A percentile compares a stretch with the other conserved stretches of the same genome.
These are phyloP conservation scores for Gossypium aridum DNA, from an alignment of 441 rosid genomes.

Conservation along the genomic window DNA sequence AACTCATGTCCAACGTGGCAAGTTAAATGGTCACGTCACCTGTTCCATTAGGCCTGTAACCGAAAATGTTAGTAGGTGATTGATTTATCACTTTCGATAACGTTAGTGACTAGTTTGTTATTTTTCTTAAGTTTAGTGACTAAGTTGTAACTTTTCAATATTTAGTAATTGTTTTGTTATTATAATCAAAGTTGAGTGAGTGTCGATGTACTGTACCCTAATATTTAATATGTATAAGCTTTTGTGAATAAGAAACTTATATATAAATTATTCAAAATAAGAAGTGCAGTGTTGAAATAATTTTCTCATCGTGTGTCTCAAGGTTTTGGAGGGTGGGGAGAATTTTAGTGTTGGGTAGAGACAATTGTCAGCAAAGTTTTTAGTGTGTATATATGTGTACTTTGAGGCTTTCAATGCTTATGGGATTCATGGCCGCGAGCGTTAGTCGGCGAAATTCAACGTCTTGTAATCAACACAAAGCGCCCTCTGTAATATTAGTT, in stretches of 20 bases:
- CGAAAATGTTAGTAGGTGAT: too few relatives aligned
- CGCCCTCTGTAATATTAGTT: conserved; percentile 2
- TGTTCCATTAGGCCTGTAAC: too few relatives aligned
- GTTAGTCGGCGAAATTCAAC: conserved; percentile 12
- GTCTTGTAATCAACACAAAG: conserved; percentile 4
- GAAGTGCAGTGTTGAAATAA: background rate
- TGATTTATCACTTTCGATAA: too few relatives aligned
- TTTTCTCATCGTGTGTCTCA: conserved; percentile 1
- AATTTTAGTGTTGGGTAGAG: conserved; percentile 97
- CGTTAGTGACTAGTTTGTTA: too few relatives aligned
- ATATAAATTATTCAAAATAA: background rate
- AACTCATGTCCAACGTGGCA: too few relatives aligned
- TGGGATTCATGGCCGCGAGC: conserved; percentile 16
- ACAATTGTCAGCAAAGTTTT: conserved; percentile 31
- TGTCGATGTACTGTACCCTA: too few relatives aligned
- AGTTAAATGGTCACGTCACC: too few relatives aligned
- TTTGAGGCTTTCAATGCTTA: conserved; percentile 12
- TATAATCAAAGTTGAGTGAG: too few relatives aligned
- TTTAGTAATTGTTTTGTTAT: too few relatives aligned
- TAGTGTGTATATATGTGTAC: background rate
- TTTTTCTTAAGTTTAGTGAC: too few relatives aligned
- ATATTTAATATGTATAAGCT: background rate
- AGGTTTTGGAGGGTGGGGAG: conserved; percentile 93
- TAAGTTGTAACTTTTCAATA: too few relatives aligned
- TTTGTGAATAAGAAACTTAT: background rate